A percentile compares a stretch with the other conserved stretches of the same genome.
Conservation (phyloP, 257 asterid genomes). For the Fraxinus quadrangulata region DNA sequence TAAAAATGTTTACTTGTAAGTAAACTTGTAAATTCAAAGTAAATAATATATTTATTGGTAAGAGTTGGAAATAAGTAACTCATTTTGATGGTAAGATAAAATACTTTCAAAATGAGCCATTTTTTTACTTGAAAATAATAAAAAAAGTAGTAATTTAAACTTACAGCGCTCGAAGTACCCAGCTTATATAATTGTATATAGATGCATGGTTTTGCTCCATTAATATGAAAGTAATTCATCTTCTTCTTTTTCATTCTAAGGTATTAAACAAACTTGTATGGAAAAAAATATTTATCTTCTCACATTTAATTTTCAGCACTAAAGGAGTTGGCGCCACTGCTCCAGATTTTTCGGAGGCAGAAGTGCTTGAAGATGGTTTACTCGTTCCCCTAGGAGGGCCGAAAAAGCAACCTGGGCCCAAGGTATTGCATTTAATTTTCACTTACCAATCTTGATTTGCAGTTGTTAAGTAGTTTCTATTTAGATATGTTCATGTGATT, state of each 20-base stretch:
- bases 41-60: not conserved
- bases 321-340: conserved; percentile 85
- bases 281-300: conserved; percentile 8
- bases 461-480: not conserved
- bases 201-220: not conserved
- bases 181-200: not conserved
- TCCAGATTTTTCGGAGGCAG: conserved; percentile 65
- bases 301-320: conserved; percentile 50
- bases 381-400: conserved; percentile 80
- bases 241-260: not conserved
- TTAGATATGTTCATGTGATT: not conserved
- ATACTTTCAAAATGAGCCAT: not conserved
- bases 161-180: not conserved
- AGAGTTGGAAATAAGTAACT: conserved; percentile 1
- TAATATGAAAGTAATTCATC: not conserved
- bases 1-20: not conserved
- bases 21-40: not conserved
- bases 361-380: conserved; percentile 66
- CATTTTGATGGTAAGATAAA: not conserved
- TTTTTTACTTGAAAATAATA: no score
- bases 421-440: conserved; percentile 38
- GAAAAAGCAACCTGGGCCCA: conserved; percentile 46
- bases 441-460: not conserved
- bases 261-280: not conserved
- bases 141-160: not conserved